Conservation (phyloP, 805 yeast genomes). For the Candida quercuum region DNA sequence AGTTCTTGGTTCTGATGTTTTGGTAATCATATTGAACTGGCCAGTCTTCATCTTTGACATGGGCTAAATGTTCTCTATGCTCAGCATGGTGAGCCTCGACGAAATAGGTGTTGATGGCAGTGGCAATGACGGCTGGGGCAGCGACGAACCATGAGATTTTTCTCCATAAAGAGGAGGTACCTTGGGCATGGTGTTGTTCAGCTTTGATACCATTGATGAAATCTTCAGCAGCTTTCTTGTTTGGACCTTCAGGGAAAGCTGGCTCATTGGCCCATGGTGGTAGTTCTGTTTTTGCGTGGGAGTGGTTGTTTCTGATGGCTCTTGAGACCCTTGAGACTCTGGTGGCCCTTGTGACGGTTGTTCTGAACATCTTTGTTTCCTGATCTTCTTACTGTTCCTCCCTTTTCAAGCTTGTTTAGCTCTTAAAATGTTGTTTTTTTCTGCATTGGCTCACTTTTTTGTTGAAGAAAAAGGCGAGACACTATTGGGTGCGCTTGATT, state of each 20-base stretch:
- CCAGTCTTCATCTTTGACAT: constrained; percentile 84
- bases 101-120: constrained; percentile 76
- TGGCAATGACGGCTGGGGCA: constrained; percentile 69
- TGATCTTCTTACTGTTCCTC: too few species aligned
- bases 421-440: neutral
- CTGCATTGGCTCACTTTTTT: constrained; percentile 9
- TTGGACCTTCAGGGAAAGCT: constrained; percentile 38
- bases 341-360: constrained; percentile 29
- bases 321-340: too few species aligned
- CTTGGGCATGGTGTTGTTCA: constrained; percentile 72
- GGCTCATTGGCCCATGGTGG: constrained; percentile 40
- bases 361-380: constrained; percentile 42
- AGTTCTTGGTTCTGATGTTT: constrained; percentile 82
- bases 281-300: constrained; percentile 21
- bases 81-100: constrained; percentile 85
- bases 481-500: constrained; percentile 18
- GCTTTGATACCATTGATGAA: constrained; percentile 58
- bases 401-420: too few species aligned
- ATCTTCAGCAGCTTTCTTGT: constrained; percentile 52
- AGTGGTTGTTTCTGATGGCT: constrained; percentile 18
- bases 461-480: constrained; percentile 1
- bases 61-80: constrained; percentile 73
- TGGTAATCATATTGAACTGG: constrained; percentile 87
- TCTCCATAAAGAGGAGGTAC: constrained; percentile 77
- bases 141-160: constrained; percentile 78